A percentile compares a stretch with the other conserved stretches of the same genome.
Conservation (phyloP, 2,329 filamentous ascomycete genomes). For the Zarea fungicola region DNA sequence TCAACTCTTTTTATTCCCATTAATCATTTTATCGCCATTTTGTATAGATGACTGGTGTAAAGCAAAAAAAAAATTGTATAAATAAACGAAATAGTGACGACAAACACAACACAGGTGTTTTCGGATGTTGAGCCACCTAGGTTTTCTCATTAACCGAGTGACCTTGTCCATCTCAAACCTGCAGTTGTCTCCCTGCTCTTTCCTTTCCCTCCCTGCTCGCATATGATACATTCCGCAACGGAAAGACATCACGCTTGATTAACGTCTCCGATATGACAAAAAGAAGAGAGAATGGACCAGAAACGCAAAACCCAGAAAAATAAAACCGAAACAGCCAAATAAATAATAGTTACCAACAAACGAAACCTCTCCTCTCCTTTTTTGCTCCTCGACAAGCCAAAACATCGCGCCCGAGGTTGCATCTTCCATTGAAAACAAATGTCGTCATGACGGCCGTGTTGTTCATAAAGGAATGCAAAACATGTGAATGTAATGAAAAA, state of each 20-base stretch:
- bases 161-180: not conserved
- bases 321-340: not conserved
- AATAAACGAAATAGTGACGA: not conserved
- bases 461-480: constrained; percentile 1
- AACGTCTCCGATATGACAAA: constrained; percentile 2
- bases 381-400: constrained; percentile 2
- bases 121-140: not conserved
- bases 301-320: constrained; percentile 4
- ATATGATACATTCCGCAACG: constrained; percentile 11
- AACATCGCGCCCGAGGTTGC: constrained; percentile 8
- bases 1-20: constrained; percentile 4
- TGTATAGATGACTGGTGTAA: not conserved
- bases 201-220: not conserved
- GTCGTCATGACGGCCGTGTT: constrained; percentile 10
- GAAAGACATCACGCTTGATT: not conserved
- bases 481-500: not conserved
- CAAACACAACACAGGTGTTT: not conserved
- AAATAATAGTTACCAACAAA: constrained; percentile 7
- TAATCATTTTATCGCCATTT: not conserved
- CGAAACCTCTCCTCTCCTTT: not conserved
- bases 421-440: not conserved
- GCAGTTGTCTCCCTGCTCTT: not conserved
- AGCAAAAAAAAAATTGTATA: not conserved
- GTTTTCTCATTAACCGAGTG: not conserved
- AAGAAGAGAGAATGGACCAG: constrained; percentile 1